phyloP scores from a whole-genome alignment of 805 yeast species.

The Cyberlindnera xylosilytica region DNA sequence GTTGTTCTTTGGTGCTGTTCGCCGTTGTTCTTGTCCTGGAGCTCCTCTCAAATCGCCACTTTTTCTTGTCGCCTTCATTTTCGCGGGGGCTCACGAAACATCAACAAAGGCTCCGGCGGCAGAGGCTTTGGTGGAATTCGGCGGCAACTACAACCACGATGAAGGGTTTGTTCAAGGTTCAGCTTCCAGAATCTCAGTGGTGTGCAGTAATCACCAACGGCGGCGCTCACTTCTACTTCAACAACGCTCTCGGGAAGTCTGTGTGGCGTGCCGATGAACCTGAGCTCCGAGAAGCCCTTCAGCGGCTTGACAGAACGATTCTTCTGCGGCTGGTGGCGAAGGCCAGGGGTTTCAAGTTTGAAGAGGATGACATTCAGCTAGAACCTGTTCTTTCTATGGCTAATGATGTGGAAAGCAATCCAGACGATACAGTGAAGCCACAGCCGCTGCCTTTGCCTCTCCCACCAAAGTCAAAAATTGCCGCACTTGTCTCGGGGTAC shows the following conservation, averaged over 20 bases:
- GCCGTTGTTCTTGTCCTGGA: no score
- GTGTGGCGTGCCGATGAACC: conserved; percentile 36
- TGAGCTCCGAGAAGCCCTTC: conserved; percentile 26
- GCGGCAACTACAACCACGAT: not conserved
- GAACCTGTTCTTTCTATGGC: no score
- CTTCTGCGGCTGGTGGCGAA: conserved; percentile 34
- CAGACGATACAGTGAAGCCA: not conserved
- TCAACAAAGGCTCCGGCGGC: not conserved
- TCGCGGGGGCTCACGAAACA: not conserved
- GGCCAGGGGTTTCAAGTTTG: conserved; percentile 34
- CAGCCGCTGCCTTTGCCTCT: not conserved
- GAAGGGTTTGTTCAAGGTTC: conserved; percentile 6
- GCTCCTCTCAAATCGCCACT: not conserved
- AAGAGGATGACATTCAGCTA: no score
- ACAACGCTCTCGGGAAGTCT: conserved; percentile 28
- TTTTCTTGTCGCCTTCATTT: not conserved
- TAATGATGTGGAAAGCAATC: no score
- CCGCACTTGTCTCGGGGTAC: conserved; percentile 16
- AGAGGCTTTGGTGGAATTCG: no score
- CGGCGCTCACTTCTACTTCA: conserved; percentile 42
- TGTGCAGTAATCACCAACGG: conserved; percentile 36
- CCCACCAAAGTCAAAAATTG: not conserved
- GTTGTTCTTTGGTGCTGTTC: not conserved
- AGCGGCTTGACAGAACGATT: conserved; percentile 26
- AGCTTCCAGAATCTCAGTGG: conserved; percentile 32